Base-by-base conservation (phyloP, 306 rosid genomes). In the Rosa rugosa region DNA sequence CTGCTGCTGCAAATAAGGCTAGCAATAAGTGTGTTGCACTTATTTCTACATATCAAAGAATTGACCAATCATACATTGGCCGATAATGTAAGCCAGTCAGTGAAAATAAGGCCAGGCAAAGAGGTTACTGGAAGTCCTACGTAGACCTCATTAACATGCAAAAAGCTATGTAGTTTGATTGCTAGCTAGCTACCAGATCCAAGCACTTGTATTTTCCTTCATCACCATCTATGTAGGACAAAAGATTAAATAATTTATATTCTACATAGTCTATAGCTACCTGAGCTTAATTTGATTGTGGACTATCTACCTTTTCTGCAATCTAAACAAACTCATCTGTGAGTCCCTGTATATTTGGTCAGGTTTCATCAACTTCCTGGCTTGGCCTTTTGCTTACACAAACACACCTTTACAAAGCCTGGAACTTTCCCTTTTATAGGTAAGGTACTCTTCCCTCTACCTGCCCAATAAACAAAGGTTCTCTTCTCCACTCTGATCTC, bases 41-140 rank as follows among this genome's bases (percentile, higher is more conserved):
- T 31, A 31, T 31, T 31, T 31, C 36, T 31, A 31, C 36, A 31
- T 31, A 31, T 31, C 36, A 31, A 2, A 31, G 64, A 9, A 63
- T 63, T 64, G 44, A 64, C 44, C 44, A 64, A 34, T 63, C 69
- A 14, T 31, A 31, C 7, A 31, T 34, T 16, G 69, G 44, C 12
- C 2, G 44, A 64, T 6, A 63, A 64, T 13, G 11, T 34, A 64
- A 2, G 22, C 22, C 6, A 14, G 41, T 42, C 1, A 44, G 5
- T 63, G 40, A 79, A 76, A 47, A 40, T 77, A 80, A 80, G 82
- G 80, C 46, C 79, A 27, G 71, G 23, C 53, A 45, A 17, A 20
- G 8, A 60, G 40, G 36, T 23, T 72, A 65, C 56, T 87, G 90
- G 90, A 77, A 84, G 80, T 89, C 92, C 88, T 67, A 89, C 88